phyloP scores from a whole-genome alignment of 2,329 filamentous ascomycete genomes.

The Westerdykella sp. region DNA sequence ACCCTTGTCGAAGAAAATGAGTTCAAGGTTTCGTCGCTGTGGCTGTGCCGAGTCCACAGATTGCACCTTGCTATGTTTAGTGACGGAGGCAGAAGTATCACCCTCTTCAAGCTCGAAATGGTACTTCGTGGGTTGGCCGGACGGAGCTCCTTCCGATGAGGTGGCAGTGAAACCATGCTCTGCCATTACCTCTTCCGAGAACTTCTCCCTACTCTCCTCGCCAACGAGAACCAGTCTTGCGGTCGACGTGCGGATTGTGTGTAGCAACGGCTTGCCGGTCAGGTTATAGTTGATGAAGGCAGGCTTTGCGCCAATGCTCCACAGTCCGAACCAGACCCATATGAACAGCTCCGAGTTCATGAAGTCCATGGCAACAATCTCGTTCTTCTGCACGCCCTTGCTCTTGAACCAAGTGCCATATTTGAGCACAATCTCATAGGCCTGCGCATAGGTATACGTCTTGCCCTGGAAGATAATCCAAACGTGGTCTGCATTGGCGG shows the following conservation, averaged over 20 bases:
- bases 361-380: conserved; percentile 37
- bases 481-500: conserved; percentile 18
- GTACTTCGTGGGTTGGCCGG: conserved; percentile 15
- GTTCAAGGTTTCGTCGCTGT: conserved; percentile 17
- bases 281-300: conserved; percentile 38
- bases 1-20: conserved; percentile 27
- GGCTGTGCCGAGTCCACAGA: conserved; percentile 6
- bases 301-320: conserved; percentile 35
- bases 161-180: conserved; percentile 23
- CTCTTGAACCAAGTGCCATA: conserved; percentile 35
- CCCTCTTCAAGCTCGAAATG: conserved; percentile 18
- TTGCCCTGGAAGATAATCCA: conserved; percentile 32
- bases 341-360: conserved; percentile 33
- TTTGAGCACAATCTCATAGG: conserved; percentile 28
- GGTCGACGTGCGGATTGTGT: conserved; percentile 54
- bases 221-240: conserved; percentile 56
- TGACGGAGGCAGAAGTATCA: conserved; percentile 12
- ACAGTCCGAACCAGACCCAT: conserved; percentile 36
- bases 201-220: conserved; percentile 38
- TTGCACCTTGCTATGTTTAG: conserved; percentile 12
- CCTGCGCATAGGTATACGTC: conserved; percentile 31
- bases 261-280: conserved; percentile 30
- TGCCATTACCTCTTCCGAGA: conserved; percentile 18
- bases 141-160: background rate
- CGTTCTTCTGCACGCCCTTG: conserved; percentile 29